Evolutionary conservation across 2,329 filamentous ascomycete genomes (phyloP), one percentile per base, ranked within the genome.

Genomic region (Niveomyces coronatus): DNA sequence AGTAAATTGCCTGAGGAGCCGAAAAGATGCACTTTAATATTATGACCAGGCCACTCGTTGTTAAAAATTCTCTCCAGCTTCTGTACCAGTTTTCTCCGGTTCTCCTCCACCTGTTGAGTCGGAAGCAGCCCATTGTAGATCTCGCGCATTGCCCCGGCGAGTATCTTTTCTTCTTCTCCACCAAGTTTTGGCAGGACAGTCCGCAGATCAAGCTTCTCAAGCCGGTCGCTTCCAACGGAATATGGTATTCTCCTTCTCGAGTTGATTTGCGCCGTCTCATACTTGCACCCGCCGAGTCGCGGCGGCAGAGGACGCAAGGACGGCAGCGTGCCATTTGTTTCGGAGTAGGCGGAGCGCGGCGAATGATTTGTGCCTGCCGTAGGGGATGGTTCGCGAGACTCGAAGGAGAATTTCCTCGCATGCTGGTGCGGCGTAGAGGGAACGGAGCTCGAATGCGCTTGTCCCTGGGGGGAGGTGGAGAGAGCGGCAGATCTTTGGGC

Each of bases 1-100:
- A 98, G 67, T 57, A 91, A 66, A 60, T 98, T 98, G 33, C 91
- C 91, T 4, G 91, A 96, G 5, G 91, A 96, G n/a, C 91, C 91
- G 70, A 98, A 98, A 13, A 96, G 77, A 57, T 91, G 82, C 24
- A 95, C 91, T 48, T 76, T 79, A 53, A 95, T 95, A 44, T 93
- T 74, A 52, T 86, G 82, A 1, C 84, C 86, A 1, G 91, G 91
- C 85, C 89, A 98, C 55, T 93, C 79, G 7, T 84, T 74, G 52
- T 93, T 91, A 56, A 98, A 78, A 28, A 96, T 76, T 48, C 74
- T 80, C 60, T 94, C 84, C 52, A 98, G 64, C 63, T 96, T 98
- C 47, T 71, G 67, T n/a, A 95, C 78, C 49, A 98, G 75, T 51
- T 74, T 77, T 46, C 72, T 68, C 43, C 89, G 73, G 47, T 85